phyloP scores from a whole-genome alignment of 805 yeast species.

The Candida easanensis region DNA sequence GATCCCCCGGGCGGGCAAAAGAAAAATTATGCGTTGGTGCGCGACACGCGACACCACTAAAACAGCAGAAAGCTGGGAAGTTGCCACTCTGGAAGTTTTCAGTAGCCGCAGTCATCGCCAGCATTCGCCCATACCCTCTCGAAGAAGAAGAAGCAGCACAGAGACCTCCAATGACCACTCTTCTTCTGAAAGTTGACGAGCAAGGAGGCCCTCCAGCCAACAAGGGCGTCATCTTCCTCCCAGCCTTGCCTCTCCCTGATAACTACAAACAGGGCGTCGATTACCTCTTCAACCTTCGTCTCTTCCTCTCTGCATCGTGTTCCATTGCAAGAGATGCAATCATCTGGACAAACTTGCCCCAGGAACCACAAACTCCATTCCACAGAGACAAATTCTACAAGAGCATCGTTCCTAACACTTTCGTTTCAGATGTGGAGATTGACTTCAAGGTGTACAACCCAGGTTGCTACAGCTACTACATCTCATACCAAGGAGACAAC shows the following conservation, averaged over 20 bases:
- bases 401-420: constrained; percentile 49
- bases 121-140: too few species aligned
- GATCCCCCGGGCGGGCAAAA: too few species aligned
- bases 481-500: constrained; percentile 47
- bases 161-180: constrained; percentile 29
- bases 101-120: too few species aligned
- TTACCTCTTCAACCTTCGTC: constrained; percentile 47
- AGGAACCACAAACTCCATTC: constrained; percentile 39
- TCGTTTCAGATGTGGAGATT: constrained; percentile 61
- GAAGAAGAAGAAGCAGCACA: too few species aligned
- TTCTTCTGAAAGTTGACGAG: constrained; percentile 34
- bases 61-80: too few species aligned
- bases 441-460: constrained; percentile 63
- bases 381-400: constrained; percentile 55
- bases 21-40: too few species aligned
- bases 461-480: constrained; percentile 77
- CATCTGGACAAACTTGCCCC: constrained; percentile 74
- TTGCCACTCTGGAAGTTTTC: too few species aligned
- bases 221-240: constrained; percentile 38
- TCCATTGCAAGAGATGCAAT: constrained; percentile 67
- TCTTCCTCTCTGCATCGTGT: constrained; percentile 74
- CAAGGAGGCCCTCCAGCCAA: constrained; percentile 34
- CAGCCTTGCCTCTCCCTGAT: constrained; percentile 37
- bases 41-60: too few species aligned
- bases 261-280: constrained; percentile 36